Evolutionary conservation across 345 rosid species (phyloP), one percentile per base, ranked within the genome.

Genomic region (Melastoma malabathricum): DNA sequence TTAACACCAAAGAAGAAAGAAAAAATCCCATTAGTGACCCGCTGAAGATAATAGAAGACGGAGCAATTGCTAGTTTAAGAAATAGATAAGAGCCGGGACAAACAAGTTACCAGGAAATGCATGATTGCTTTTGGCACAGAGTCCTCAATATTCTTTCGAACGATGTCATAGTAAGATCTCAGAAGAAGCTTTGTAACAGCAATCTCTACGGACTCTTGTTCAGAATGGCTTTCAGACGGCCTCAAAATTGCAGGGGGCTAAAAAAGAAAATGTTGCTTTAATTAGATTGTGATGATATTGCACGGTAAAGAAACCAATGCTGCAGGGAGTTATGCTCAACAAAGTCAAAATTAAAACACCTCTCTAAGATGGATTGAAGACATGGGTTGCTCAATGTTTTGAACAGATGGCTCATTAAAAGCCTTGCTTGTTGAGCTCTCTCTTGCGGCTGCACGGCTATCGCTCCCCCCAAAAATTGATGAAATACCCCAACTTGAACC

Each of bases 211-310:
- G 73, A 27, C 68, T 88, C 97, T 64, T 78, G 83, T 64, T 93
- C 97, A n/a, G 97, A 81, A 53, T 72, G 86, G 79, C 62, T 69
- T 64, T 93, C 97, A 15, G 80, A 62, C 18, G 97, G 96, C 73
- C 84, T 80, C 76, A 92, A 68, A 62, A 84, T 58, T 39, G 90
- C 63, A 60, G 98, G 98, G 47, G 98, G 97, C 98, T 92, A n/a
- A 59, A 18, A 48, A 23, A 48, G 13, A 16, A 54, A 29, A 61
- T 20, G 25, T 22, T n/a, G n/a, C n/a, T n/a, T n/a, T n/a, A n/a
- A n/a, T n/a, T n/a, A n/a, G n/a, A n/a, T n/a, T n/a, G n/a, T 38
- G 99, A 77, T 66, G 48, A 46, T 23, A 57, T 54, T 34, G 9
- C 10, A 6, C 38, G 9, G 41, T 34, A 12, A 34, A 7, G 41